phyloP scores from a whole-genome alignment of 2,329 filamentous ascomycete genomes.

The Metarhizium robertsii region DNA sequence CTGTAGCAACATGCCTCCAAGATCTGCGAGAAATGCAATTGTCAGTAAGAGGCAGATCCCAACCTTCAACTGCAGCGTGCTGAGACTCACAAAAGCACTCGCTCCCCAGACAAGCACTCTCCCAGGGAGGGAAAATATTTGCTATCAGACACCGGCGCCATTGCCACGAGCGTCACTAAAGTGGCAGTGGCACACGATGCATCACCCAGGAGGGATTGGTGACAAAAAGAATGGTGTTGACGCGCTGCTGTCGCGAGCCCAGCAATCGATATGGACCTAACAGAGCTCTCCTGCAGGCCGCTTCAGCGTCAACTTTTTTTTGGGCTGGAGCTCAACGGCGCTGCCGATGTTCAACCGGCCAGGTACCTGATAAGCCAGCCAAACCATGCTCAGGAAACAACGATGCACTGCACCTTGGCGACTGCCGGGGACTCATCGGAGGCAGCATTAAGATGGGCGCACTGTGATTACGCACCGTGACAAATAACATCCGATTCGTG shows the following conservation, averaged over 20 bases:
- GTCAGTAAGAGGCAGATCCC: slow-evolving; percentile 8
- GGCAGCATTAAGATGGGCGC: not conserved
- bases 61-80: not conserved
- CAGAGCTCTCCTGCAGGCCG: not conserved
- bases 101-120: slow-evolving; percentile 73
- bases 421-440: not conserved
- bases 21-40: slow-evolving; percentile 33
- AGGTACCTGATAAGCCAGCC: not conserved
- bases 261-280: not conserved
- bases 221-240: slow-evolving; percentile 20
- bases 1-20: slow-evolving; percentile 51
- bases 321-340: slow-evolving; percentile 16
- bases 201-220: slow-evolving; percentile 22
- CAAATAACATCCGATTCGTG: not conserved
- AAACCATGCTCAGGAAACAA: too few relatives aligned
- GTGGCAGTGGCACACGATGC: slow-evolving; percentile 27
- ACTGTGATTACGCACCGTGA: not conserved
- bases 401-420: too few relatives aligned
- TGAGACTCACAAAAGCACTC: slow-evolving; percentile 63
- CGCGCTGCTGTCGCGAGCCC: slow-evolving; percentile 22
- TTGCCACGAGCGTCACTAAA: slow-evolving; percentile 46
- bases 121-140: slow-evolving; percentile 78
- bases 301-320: slow-evolving; percentile 10
- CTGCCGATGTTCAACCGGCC: slow-evolving; percentile 18
- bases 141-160: slow-evolving; percentile 61